Evolutionary conservation across 805 yeast species (phyloP).

Genomic region (Clavispora fructus): DNA sequence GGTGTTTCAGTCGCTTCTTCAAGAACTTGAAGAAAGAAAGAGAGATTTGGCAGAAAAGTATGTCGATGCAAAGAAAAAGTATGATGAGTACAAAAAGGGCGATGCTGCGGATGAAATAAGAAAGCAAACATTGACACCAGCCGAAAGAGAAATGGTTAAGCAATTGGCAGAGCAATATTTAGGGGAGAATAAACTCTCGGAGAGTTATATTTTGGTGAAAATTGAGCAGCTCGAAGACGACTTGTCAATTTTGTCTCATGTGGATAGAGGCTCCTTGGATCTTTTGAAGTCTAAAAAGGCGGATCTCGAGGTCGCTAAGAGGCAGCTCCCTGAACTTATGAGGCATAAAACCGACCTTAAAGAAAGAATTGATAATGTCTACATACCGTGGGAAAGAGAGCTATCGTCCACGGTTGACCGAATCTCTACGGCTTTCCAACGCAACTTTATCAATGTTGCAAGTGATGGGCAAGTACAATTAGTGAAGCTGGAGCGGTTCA

Average conservation of each 20-base stretch:
- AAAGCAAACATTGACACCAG: slow-evolving; percentile 33
- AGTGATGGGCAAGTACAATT: slow-evolving; percentile 81
- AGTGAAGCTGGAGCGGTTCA: slow-evolving; percentile 45
- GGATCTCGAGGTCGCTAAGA: slow-evolving; percentile 29
- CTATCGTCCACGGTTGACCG: slow-evolving; percentile 46
- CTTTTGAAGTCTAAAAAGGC: slow-evolving; percentile 35
- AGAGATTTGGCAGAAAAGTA: slow-evolving; percentile 26
- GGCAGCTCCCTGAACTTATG: slow-evolving; percentile 32
- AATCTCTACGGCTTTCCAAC: slow-evolving; percentile 62
- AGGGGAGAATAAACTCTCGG: slow-evolving; percentile 32
- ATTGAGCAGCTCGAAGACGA: slow-evolving; percentile 47
- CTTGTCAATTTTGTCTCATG: slow-evolving; percentile 29
- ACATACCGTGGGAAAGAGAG: slow-evolving; percentile 55
- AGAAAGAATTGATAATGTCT: slow-evolving; percentile 33
- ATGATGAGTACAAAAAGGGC: slow-evolving; percentile 35
- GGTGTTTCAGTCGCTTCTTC: slow-evolving; percentile 15
- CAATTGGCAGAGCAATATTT: slow-evolving; percentile 35
- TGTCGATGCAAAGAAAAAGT: slow-evolving; percentile 27
- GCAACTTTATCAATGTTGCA: slow-evolving; percentile 67
- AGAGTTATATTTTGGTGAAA: slow-evolving; percentile 30
- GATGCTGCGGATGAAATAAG: slow-evolving; percentile 34
- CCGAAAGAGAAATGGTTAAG: slow-evolving; percentile 33
- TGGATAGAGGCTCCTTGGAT: slow-evolving; percentile 34
- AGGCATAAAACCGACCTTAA: slow-evolving; percentile 23
- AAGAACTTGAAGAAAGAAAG: slow-evolving; percentile 23